Conservation (phyloP, 2,329 filamentous ascomycete genomes). For the Calonectria pseudoturangicola region DNA sequence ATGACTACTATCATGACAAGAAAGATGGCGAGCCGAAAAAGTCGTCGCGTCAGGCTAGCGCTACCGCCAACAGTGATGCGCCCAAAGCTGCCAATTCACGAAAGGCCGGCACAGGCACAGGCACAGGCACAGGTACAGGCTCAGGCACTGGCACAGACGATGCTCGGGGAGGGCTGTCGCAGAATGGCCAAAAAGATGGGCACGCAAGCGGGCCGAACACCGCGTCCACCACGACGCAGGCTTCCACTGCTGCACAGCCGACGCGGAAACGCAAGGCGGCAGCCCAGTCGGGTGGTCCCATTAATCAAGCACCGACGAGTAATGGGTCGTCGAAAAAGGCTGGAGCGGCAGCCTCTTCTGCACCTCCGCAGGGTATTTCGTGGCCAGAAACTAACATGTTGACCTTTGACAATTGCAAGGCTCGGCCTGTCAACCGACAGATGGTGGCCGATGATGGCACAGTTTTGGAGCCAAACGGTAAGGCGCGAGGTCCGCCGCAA, state of each 20-base stretch:
- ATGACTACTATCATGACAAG: slow-evolving; percentile 79
- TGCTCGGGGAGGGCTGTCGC: slow-evolving; percentile 59
- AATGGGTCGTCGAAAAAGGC: slow-evolving; percentile 51
- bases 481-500: slow-evolving; percentile 48
- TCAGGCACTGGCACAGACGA: slow-evolving; percentile 58
- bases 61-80: slow-evolving; percentile 62
- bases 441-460: slow-evolving; percentile 95
- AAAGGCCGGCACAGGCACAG: slow-evolving; percentile 57
- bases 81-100: slow-evolving; percentile 62
- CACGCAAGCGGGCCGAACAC: slow-evolving; percentile 51
- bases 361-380: slow-evolving; percentile 63
- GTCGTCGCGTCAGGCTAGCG: slow-evolving; percentile 67
- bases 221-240: slow-evolving; percentile 67
- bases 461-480: slow-evolving; percentile 89
- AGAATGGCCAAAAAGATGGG: slow-evolving; percentile 63
- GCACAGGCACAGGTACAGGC: too few relatives aligned
- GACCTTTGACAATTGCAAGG: slow-evolving; percentile 85
- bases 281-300: slow-evolving; percentile 52
- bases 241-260: slow-evolving; percentile 67
- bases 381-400: slow-evolving; percentile 88
- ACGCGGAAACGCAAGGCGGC: slow-evolving; percentile 92
- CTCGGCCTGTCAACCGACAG: slow-evolving; percentile 82
- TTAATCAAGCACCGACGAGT: slow-evolving; percentile 48
- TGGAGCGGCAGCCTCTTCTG: slow-evolving; percentile 44
- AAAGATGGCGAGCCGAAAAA: slow-evolving; percentile 76